A percentile compares a stretch with the other conserved stretches of the same genome.
Evolutionary conservation across 1,284 basidiomycete genomes (phyloP).

Genomic region (Irpex sp.): DNA sequence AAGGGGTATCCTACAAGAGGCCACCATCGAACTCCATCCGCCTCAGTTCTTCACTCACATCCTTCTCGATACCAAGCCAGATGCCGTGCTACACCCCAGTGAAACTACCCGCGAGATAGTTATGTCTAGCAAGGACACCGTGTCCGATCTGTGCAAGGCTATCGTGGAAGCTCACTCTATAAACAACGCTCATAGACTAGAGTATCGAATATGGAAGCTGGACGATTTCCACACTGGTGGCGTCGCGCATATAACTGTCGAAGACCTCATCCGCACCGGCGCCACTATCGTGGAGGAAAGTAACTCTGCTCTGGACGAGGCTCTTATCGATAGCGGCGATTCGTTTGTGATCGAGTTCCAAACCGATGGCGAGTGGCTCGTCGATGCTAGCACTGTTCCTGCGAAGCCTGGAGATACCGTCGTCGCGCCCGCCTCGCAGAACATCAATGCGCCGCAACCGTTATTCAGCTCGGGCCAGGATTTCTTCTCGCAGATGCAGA

Average conservation of each 20-base stretch:
- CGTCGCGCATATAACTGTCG: slow-evolving; percentile 19
- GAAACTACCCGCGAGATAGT: slow-evolving; percentile 22
- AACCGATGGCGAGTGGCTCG: slow-evolving; percentile 48
- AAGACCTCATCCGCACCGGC: slow-evolving; percentile 35
- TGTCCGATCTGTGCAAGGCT: slow-evolving; percentile 16
- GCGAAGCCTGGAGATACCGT: not conserved
- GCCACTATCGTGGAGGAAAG: slow-evolving; percentile 34
- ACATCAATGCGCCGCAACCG: slow-evolving; percentile 32
- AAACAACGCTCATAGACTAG: slow-evolving; percentile 2
- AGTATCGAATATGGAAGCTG: slow-evolving; percentile 56
- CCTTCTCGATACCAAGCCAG: slow-evolving; percentile 21
- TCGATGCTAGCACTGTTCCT: slow-evolving; percentile 12
- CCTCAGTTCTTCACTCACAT: slow-evolving; percentile 63
- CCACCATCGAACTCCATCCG: slow-evolving; percentile 78
- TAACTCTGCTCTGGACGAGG: slow-evolving; percentile 54
- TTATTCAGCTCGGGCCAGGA: slow-evolving; percentile 52
- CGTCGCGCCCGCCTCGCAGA: not conserved
- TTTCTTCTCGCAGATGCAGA: slow-evolving; percentile 53
- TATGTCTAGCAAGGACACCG: slow-evolving; percentile 49
- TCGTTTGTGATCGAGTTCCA: slow-evolving; percentile 66
- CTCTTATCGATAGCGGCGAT: slow-evolving; percentile 53
- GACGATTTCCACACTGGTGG: not conserved
- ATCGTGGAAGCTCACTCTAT: slow-evolving; percentile 14
- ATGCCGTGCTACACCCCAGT: slow-evolving; percentile 4
- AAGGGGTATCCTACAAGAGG: slow-evolving; percentile 48